These are phyloP conservation scores for Exutisphaerella laricina DNA, from an alignment of 2,329 filamentous ascomycete genomes.

Conservation along the genomic window DNA sequence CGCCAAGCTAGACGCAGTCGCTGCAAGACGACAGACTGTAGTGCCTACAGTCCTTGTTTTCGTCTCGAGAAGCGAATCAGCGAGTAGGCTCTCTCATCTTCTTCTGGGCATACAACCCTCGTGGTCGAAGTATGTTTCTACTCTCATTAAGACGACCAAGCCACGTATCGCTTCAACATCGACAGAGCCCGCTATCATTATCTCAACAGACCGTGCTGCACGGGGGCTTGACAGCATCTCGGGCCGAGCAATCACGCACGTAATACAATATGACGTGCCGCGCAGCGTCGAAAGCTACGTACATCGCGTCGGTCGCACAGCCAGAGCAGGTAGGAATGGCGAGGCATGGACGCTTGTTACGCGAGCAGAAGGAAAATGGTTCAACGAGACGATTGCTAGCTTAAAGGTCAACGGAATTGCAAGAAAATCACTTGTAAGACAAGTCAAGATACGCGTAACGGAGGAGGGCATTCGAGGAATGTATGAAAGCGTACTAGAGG, in stretches of 20 bases:
- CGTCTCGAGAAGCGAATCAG: conserved; percentile 82
- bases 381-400: conserved; percentile 38
- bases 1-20: neutral
- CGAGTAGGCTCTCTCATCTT: conserved; percentile 78
- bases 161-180: conserved; percentile 57
- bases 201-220: conserved; percentile 89
- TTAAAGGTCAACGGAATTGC: conserved; percentile 67
- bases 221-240: conserved; percentile 66
- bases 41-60: conserved; percentile 65
- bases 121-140: conserved; percentile 24
- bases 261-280: conserved; percentile 92
- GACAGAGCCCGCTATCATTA: conserved; percentile 61
- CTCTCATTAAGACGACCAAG: conserved; percentile 51
- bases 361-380: conserved; percentile 82
- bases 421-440: conserved; percentile 43
- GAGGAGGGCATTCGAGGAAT: conserved; percentile 31
- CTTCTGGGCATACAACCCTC: conserved; percentile 42
- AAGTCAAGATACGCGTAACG: conserved; percentile 26
- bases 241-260: conserved; percentile 63
- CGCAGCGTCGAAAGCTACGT: conserved; percentile 76
- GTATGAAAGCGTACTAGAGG: conserved; percentile 53
- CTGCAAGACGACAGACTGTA: neutral
- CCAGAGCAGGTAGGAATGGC: conserved; percentile 69
- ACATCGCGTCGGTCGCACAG: conserved; percentile 86
- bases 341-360: conserved; percentile 82